Percentiles rank a stretch among this genome's conserved stretches.
Evolutionary conservation across 805 yeast genomes (phyloP).

Genomic region (Candida railenensis): DNA sequence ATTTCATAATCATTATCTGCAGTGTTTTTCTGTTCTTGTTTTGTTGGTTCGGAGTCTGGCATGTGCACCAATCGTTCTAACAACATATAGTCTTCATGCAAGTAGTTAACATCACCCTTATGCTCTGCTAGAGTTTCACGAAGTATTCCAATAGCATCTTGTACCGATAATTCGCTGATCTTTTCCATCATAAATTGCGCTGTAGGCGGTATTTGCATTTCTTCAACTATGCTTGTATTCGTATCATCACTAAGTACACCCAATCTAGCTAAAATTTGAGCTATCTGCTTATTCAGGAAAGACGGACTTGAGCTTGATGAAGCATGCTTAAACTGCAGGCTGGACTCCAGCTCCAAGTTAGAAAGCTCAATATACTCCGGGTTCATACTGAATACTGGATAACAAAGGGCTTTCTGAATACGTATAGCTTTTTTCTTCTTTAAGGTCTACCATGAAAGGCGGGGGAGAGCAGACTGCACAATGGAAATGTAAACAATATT

Average conservation of each 20-base stretch:
- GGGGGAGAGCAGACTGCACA: background rate
- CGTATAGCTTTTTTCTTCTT: background rate
- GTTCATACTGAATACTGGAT: background rate
- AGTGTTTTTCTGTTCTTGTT: conserved; percentile 10
- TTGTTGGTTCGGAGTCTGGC: conserved; percentile 12
- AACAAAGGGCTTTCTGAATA: background rate
- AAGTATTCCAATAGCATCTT: conserved; percentile 29
- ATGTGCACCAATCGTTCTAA: conserved; percentile 24
- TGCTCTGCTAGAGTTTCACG: conserved; percentile 37
- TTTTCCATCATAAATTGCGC: conserved; percentile 27
- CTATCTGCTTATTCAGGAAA: conserved; percentile 7
- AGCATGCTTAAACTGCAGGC: background rate
- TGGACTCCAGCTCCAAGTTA: conserved; percentile 4
- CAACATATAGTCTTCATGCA: conserved; percentile 31
- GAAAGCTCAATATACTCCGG: conserved; percentile 18
- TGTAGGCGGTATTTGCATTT: conserved; percentile 11
- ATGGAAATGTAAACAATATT: background rate
- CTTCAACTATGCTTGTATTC: conserved; percentile 7
- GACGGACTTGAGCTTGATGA: background rate
- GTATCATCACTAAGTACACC: conserved; percentile 25
- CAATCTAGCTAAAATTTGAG: conserved; percentile 18
- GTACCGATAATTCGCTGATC: conserved; percentile 20
- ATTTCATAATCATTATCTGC: conserved; percentile 4
- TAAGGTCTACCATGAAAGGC: background rate
- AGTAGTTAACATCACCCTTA: conserved; percentile 33